phyloP scores from a whole-genome alignment of 2,329 filamentous ascomycete species.

The Aspergillus arachidicola region DNA sequence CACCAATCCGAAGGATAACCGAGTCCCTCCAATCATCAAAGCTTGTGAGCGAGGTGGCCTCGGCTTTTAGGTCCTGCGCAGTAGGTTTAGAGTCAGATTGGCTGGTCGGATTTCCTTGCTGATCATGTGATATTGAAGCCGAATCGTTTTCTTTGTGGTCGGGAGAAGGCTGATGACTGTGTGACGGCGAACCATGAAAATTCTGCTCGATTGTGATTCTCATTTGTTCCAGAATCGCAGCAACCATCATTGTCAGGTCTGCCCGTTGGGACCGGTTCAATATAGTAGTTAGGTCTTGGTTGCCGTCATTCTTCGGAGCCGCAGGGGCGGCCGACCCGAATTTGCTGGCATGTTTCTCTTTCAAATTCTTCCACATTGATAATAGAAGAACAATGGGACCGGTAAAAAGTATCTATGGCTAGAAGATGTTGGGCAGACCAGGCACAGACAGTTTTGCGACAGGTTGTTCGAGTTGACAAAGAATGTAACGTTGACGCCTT shows the following conservation, averaged over 20 bases:
- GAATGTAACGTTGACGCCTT: conserved; percentile 14
- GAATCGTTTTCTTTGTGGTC: conserved; percentile 26
- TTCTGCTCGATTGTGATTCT: conserved; percentile 40
- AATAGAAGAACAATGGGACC: not conserved
- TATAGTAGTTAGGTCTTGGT: conserved; percentile 46
- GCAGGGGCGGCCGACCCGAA: conserved; percentile 31
- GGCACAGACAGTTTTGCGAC: not conserved
- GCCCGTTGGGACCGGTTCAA: conserved; percentile 45
- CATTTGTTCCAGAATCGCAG: conserved; percentile 45
- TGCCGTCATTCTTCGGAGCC: conserved; percentile 26
- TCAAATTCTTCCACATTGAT: conserved; percentile 37
- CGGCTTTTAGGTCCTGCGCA: conserved; percentile 56
- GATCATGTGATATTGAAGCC: conserved; percentile 4
- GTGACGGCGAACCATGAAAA: conserved; percentile 33
- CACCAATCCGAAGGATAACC: conserved; percentile 70
- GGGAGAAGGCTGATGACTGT: conserved; percentile 3
- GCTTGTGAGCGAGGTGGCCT: conserved; percentile 63
- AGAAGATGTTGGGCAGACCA: not conserved
- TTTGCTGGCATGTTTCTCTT: conserved; percentile 33
- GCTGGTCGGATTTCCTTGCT: conserved; percentile 1
- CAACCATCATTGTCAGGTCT: conserved; percentile 46
- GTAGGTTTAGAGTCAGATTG: conserved; percentile 14
- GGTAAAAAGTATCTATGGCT: not conserved
- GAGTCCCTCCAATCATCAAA: conserved; percentile 80
- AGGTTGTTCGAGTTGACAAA: conserved; percentile 1